These are phyloP conservation scores for Hippophae rhamnoides DNA, from an alignment of 306 rosid genomes.

Conservation along the genomic window DNA sequence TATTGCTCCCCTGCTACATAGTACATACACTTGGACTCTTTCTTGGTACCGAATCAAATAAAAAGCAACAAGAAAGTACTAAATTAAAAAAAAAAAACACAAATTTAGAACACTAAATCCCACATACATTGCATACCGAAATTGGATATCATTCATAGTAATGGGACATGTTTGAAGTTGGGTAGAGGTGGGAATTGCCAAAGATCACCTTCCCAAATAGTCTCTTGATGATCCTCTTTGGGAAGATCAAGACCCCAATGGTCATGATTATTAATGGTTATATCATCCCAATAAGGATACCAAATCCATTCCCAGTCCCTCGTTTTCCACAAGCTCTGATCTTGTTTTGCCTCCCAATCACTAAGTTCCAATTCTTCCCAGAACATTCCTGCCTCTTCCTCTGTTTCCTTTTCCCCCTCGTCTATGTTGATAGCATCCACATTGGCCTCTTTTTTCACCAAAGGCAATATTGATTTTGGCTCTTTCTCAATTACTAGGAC, in stretches of 20 bases:
- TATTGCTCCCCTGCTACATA: no score
- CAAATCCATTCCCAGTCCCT: slow-evolving; percentile 6
- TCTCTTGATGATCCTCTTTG: background rate
- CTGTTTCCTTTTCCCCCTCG: background rate
- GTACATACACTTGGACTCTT: no score
- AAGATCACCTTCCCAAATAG: background rate
- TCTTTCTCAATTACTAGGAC: no score
- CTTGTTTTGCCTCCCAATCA: background rate
- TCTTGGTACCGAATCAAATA: no score
- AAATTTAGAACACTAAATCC: no score
- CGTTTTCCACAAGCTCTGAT: background rate
- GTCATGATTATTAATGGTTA: background rate
- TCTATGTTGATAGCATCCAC: background rate
- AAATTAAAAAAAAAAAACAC: no score
- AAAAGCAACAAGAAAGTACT: no score
- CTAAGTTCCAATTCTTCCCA: background rate
- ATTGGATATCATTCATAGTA: no score
- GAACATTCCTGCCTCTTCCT: background rate
- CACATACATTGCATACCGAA: no score
- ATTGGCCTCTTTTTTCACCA: no score
- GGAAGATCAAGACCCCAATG: background rate
- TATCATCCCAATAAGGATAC: slow-evolving; percentile 1
- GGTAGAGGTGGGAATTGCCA: background rate
- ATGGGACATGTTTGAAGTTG: no score
- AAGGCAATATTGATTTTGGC: no score